These are phyloP conservation scores for Coemansia sp. DNA, from an alignment of 192 early-diverging fungal genomes.

Conservation along the genomic window DNA sequence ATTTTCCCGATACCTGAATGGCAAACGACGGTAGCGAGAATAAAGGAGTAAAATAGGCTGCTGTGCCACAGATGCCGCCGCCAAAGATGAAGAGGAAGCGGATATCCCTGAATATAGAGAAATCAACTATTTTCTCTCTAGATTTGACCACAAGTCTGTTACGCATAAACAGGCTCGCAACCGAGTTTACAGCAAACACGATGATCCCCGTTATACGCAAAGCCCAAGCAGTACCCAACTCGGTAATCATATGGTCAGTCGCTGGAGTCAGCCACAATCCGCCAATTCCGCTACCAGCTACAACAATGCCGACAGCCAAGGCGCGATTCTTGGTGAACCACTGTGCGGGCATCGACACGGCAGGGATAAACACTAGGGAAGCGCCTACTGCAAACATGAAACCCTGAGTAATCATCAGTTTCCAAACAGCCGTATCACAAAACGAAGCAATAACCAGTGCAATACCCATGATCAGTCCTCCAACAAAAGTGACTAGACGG, in stretches of 20 bases:
- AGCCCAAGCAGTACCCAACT: constrained; percentile 59
- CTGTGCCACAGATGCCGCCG: constrained; percentile 47
- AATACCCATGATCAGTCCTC: constrained; percentile 57
- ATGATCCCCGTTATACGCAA: constrained; percentile 58
- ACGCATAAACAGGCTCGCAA: constrained; percentile 52
- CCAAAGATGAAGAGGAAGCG: constrained; percentile 49
- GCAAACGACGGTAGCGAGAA: constrained; percentile 56
- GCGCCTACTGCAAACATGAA: constrained; percentile 56
- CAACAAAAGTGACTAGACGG: constrained; percentile 53
- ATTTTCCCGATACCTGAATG: constrained; percentile 43
- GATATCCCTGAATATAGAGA: constrained; percentile 49
- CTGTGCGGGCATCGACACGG: constrained; percentile 59
- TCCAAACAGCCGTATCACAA: constrained; percentile 60
- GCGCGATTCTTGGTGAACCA: constrained; percentile 58
- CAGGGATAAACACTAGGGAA: constrained; percentile 56
- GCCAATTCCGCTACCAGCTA: constrained; percentile 60
- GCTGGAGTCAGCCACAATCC: constrained; percentile 58
- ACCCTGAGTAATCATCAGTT: constrained; percentile 63
- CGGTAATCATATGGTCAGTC: constrained; percentile 48
- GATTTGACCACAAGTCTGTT: constrained; percentile 17
- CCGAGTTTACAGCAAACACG: constrained; percentile 46
- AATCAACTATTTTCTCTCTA: constrained; percentile 50
- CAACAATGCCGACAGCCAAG: constrained; percentile 57
- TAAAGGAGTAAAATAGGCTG: constrained; percentile 64
- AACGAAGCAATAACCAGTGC: constrained; percentile 61